Conservation (phyloP, 73 alveolate species). For the Urostyla sp. region DNA sequence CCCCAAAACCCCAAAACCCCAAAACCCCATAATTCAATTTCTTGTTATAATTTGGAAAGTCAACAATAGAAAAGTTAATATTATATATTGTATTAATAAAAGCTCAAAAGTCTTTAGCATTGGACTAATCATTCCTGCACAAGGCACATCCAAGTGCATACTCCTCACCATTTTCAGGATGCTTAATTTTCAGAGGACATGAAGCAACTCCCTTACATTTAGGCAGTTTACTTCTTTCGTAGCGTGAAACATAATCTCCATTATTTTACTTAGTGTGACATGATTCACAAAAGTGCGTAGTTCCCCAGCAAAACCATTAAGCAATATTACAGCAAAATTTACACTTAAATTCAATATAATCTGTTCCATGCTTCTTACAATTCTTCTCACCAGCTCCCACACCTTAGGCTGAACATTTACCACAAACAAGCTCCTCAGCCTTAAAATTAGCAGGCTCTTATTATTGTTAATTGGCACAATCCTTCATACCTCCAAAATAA, state of each 20-base stretch:
- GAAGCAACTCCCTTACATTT: constrained; percentile 83
- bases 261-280: constrained; percentile 95
- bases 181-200: constrained; percentile 92
- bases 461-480: constrained; percentile 89
- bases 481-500: constrained; percentile 97
- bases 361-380: constrained; percentile 92
- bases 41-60: too few relatives aligned
- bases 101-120: constrained; percentile 63
- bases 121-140: constrained; percentile 85
- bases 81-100: neutral
- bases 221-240: constrained; percentile 83
- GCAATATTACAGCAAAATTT: constrained; percentile 96
- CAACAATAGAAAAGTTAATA: too few relatives aligned
- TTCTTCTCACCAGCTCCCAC: constrained; percentile 90
- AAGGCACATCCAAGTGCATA: constrained; percentile 96
- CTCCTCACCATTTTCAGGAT: constrained; percentile 98
- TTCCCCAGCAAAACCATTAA: constrained; percentile 99
- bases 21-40: neutral
- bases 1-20: constrained; percentile 6
- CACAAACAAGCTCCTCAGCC: constrained; percentile 96
- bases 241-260: constrained; percentile 91
- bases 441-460: constrained; percentile 71
- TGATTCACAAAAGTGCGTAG: constrained; percentile 98
- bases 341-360: constrained; percentile 94
- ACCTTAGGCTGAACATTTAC: constrained; percentile 88